Conservation (phyloP, 495 filamentous ascomycete genomes). For the Aspergillus haitiensis region DNA sequence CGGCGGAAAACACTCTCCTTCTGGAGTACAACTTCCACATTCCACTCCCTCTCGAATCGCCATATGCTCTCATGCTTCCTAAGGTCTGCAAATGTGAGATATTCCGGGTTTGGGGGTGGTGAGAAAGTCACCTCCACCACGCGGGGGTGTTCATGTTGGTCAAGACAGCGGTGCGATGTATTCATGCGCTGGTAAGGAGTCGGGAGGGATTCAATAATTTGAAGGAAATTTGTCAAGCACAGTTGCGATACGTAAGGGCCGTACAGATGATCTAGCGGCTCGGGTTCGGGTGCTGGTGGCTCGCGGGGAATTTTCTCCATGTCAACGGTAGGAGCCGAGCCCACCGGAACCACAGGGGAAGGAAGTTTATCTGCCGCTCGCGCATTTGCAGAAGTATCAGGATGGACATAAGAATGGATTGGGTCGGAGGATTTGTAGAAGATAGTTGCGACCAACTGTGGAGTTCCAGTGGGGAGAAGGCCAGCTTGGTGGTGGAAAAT, state of each 20-base stretch:
- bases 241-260: slow-evolving; percentile 74
- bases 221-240: slow-evolving; percentile 79
- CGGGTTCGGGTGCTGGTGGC: slow-evolving; percentile 61
- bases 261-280: slow-evolving; percentile 73
- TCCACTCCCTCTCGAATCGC: slow-evolving; percentile 83
- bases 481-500: slow-evolving; percentile 44
- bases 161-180: slow-evolving; percentile 71
- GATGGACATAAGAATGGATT: slow-evolving; percentile 46
- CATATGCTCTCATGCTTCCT: slow-evolving; percentile 78
- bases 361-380: slow-evolving; percentile 37
- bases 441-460: slow-evolving; percentile 48
- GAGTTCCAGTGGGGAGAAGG: slow-evolving; percentile 38
- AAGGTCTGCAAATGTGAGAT: slow-evolving; percentile 65
- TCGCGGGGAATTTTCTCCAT: slow-evolving; percentile 71
- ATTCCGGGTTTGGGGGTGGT: slow-evolving; percentile 64
- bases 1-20: slow-evolving; percentile 68
- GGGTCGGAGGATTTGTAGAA: slow-evolving; percentile 49
- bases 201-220: slow-evolving; percentile 70
- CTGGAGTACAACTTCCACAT: slow-evolving; percentile 77
- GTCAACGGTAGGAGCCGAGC: slow-evolving; percentile 63
- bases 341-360: slow-evolving; percentile 42
- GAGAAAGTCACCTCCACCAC: slow-evolving; percentile 72
- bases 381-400: slow-evolving; percentile 34
- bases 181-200: slow-evolving; percentile 57
- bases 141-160: slow-evolving; percentile 58